Conservation (phyloP, 371 early-diverging fungal genomes). For the Mortierella sp. region DNA sequence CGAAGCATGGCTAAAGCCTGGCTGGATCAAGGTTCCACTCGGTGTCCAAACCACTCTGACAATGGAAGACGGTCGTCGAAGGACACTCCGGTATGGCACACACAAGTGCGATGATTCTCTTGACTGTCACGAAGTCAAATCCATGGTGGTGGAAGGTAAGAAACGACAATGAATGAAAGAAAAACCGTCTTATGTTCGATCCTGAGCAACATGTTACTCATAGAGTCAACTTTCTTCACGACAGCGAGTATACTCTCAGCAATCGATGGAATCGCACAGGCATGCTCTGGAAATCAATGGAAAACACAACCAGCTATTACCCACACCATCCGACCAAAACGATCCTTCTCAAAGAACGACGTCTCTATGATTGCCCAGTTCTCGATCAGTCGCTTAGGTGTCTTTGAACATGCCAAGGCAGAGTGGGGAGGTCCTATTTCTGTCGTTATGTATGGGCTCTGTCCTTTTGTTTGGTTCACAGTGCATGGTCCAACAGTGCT, state of each 20-base stretch:
- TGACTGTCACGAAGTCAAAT: slow-evolving; percentile 19
- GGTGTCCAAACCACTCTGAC: slow-evolving; percentile 27
- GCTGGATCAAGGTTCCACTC: slow-evolving; percentile 29
- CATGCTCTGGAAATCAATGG: slow-evolving; percentile 19
- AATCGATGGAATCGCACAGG: slow-evolving; percentile 27
- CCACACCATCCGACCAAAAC: slow-evolving; percentile 32
- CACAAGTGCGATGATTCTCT: slow-evolving; percentile 22
- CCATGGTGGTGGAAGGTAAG: slow-evolving; percentile 33
- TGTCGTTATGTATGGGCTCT: slow-evolving; percentile 59
- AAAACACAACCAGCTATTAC: slow-evolving; percentile 18
- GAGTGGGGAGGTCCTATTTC: slow-evolving; percentile 70
- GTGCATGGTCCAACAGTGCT: neutral
- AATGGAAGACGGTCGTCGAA: slow-evolving; percentile 11
- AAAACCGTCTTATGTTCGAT: too few relatives aligned
- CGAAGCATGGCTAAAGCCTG: slow-evolving; percentile 38
- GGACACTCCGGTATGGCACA: slow-evolving; percentile 23
- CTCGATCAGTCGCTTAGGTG: slow-evolving; percentile 65
- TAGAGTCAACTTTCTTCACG: neutral
- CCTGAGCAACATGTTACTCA: neutral
- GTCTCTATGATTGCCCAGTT: slow-evolving; percentile 69
- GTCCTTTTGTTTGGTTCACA: neutral
- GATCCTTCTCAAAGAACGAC: slow-evolving; percentile 31
- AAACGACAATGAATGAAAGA: too few relatives aligned
- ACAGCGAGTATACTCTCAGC: slow-evolving; percentile 40
- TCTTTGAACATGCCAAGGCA: slow-evolving; percentile 61